Evolutionary conservation across 2,329 filamentous ascomycete species (phyloP).

Genomic region (Coleophoma cylindrospora): DNA sequence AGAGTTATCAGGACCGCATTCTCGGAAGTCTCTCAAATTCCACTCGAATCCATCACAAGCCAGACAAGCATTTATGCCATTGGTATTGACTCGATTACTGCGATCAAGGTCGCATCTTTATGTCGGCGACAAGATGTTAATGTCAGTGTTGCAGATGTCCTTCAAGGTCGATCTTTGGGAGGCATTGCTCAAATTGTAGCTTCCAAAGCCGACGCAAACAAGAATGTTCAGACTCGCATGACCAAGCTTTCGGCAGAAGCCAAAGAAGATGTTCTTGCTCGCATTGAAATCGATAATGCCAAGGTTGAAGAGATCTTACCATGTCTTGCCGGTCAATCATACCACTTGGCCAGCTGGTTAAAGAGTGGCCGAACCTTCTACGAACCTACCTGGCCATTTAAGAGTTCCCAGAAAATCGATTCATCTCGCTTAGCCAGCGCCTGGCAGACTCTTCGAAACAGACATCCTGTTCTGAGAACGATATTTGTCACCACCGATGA

Average conservation of each 20-base stretch:
- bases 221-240: background rate
- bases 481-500: background rate
- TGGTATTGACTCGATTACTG: background rate
- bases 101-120: background rate
- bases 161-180: background rate
- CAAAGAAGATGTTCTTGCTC: background rate
- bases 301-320: background rate
- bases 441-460: background rate
- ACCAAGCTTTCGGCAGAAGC: background rate
- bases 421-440: background rate
- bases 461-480: background rate
- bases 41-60: background rate
- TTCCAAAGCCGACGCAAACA: background rate
- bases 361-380: background rate
- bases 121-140: background rate
- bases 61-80: background rate
- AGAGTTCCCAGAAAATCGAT: background rate
- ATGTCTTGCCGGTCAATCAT: background rate
- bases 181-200: background rate
- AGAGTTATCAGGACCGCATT: background rate
- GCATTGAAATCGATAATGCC: background rate
- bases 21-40: background rate
- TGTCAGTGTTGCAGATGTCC: background rate
- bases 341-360: background rate
- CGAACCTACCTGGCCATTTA: background rate